Conservation (phyloP, 2,329 filamentous ascomycete species). For the Aspergillus sp. region DNA sequence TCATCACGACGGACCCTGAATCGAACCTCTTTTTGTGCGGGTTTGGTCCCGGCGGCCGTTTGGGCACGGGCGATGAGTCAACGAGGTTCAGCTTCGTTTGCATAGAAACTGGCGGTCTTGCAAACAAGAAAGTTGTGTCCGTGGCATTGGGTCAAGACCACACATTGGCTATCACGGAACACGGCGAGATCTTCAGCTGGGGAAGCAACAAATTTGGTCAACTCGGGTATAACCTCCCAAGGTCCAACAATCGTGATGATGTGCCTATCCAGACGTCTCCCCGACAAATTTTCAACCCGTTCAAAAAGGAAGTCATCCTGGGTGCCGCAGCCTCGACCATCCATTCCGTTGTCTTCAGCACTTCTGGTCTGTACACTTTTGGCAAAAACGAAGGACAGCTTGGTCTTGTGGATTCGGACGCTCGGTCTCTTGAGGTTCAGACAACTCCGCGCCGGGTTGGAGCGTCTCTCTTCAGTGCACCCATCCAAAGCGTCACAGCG, state of each 20-base stretch:
- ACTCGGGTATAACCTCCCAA: slow-evolving; percentile 77
- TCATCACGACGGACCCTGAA: slow-evolving; percentile 81
- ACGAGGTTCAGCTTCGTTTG: slow-evolving; percentile 84
- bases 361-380: slow-evolving; percentile 82
- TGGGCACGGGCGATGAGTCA: slow-evolving; percentile 86
- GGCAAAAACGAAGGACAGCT: slow-evolving; percentile 94
- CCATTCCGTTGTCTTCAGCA: slow-evolving; percentile 87
- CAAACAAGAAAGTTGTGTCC: slow-evolving; percentile 70
- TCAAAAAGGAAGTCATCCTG: slow-evolving; percentile 80
- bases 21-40: slow-evolving; percentile 93
- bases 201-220: slow-evolving; percentile 84
- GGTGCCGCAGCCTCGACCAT: slow-evolving; percentile 86
- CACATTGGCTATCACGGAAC: slow-evolving; percentile 77
- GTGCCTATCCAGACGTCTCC: slow-evolving; percentile 79
- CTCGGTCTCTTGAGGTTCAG: slow-evolving; percentile 84
- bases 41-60: slow-evolving; percentile 82
- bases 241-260: slow-evolving; percentile 64
- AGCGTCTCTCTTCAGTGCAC: slow-evolving; percentile 71
- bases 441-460: slow-evolving; percentile 80
- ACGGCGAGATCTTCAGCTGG: slow-evolving; percentile 93
- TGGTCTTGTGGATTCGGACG: slow-evolving; percentile 91
- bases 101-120: slow-evolving; percentile 71
- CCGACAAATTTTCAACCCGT: slow-evolving; percentile 83
- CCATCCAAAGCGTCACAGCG: slow-evolving; percentile 77
- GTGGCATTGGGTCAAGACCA: slow-evolving; percentile 90